Base-by-base conservation (phyloP, 2,329 filamentous ascomycete genomes). In the Cryphonectria carpinicola region DNA sequence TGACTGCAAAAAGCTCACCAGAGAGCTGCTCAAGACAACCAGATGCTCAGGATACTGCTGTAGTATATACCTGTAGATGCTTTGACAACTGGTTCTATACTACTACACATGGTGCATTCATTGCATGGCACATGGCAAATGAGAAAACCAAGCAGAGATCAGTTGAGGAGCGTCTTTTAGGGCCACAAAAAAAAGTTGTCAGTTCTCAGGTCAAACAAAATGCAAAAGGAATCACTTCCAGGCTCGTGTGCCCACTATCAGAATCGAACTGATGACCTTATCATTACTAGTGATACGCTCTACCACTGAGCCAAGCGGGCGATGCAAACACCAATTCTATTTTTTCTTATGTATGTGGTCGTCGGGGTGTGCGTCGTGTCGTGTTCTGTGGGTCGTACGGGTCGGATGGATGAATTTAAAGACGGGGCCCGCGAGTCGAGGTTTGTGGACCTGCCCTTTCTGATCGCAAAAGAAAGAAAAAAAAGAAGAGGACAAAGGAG, bases 211-310 rank as follows among this genome's bases (percentile, higher is more conserved):
- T 46, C 13, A 17, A 17, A 22, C 43, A 58, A 58, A 49, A 22
- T 49, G 10, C 7, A 64, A 22, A 25, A 28, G 1, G 4, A 32
- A 14, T 41, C n/a, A n/a, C 22, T 37, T 32, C 3, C 7, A 35
- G 19, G 19, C 46, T 54, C 6, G 49, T 58, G 32, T 69, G 70
- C 70, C 70, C 65, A 67, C 61, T 52, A 72, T 62, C 65, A 66
- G 68, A 72, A 70, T 70, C 68, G 70, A 72, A 72, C 68, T 66
- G 66, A 56, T 68, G 67, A 72, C 68, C 71, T 71, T 62, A 58
- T 72, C 68, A 72, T 71, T 72, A 72, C 68, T 72, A 72, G 68
- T 72, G 71, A 71, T 52, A 62, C 69, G 71, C 71, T 72, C 71
- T 71, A 72, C 71, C 71, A 69, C 70, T 72, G 71, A 72, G 71